Evolutionary conservation across 305 asterid species (phyloP).

Genomic region (Andrographis paniculata): DNA sequence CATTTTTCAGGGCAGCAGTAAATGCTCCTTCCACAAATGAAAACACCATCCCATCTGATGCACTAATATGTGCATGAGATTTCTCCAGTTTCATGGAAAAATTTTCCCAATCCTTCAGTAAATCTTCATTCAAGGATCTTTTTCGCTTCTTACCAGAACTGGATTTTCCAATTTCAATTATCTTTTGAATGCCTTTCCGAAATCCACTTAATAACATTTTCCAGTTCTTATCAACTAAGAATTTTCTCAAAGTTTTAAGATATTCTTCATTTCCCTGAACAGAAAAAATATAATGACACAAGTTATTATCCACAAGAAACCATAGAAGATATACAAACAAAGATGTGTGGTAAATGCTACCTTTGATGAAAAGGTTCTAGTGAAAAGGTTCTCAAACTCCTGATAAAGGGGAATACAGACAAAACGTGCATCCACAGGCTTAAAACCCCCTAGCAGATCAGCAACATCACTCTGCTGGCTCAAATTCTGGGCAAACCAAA

Average conservation of each 20-base stretch:
- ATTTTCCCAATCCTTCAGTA: conserved; percentile 50
- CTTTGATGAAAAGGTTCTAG: conserved; percentile 54
- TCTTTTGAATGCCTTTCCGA: conserved; percentile 41
- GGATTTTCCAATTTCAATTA: conserved; percentile 40
- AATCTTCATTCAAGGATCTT: conserved; percentile 54
- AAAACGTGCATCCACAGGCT: conserved; percentile 80
- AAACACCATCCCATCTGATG: conserved; percentile 83
- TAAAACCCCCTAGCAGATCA: conserved; percentile 87
- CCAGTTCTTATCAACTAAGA: conserved; percentile 59
- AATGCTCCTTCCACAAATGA: conserved; percentile 98
- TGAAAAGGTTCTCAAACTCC: conserved; percentile 67
- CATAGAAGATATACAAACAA: conserved; percentile 7
- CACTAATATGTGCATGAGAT: conserved; percentile 57
- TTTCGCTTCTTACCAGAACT: conserved; percentile 66
- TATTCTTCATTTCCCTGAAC: conserved; percentile 51
- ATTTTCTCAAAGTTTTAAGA: conserved; percentile 35
- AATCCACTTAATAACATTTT: conserved; percentile 53
- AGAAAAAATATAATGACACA: conserved; percentile 16
- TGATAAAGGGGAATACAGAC: conserved; percentile 68
- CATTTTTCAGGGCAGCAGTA: conserved; percentile 73
- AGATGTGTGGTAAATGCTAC: conserved; percentile 28
- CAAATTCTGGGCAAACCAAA: conserved; percentile 57
- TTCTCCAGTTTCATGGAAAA: conserved; percentile 58
- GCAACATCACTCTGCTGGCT: conserved; percentile 98
- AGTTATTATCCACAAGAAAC: conserved; percentile 10